Evolutionary conservation across 2,329 filamentous ascomycete genomes (phyloP), one percentile per base, ranked within the genome.

Genomic region (Xylaria multiplex): DNA sequence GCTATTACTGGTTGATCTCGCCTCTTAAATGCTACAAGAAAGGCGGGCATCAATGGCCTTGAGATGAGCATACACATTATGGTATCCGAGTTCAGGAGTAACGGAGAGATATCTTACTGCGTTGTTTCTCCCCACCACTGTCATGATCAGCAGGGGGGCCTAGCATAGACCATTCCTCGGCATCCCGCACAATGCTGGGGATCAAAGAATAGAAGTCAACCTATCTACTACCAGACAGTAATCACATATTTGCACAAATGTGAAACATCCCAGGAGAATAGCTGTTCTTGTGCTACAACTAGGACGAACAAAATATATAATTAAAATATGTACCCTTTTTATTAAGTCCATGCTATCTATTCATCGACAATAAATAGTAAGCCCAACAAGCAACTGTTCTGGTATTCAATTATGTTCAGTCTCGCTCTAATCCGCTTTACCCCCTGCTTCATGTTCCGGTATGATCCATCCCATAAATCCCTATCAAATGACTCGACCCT

Each of bases 131-230:
- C 2, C 19, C 24, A 22, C 30, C 3, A 14, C 35, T 19, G 8
- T 48, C 19, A 37, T 40, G 11, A 27, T 45, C 43, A 42, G 58
- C 53, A 49, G 7, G n/a, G 55, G 16, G 37, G 43, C 55, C 35
- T 54, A 48, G 30, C 42, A 65, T 65, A 56, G 24, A 64, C 37
- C 14, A 43, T 32, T 56, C n/a, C 16, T 50, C 37, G 37, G 40
- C 27, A 59, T 62, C 22, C 19, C 49, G 16, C 46, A 57, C 16
- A 30, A 60, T 64, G n/a, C 52, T 60, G 4, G 13, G 42, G 24
- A 49, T 56, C 43, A 49, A 52, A 16, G 22, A 61, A 48, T 58
- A 60, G 52, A 66, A 46, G 50, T 30, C 52, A 11, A 27, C 40
- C 54, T 30, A 66, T 63, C 35, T 8, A 6, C 24, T 19, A 43